These are phyloP conservation scores for Iris pallida DNA, from an alignment of 116 monocot species.

Conservation along the genomic window DNA sequence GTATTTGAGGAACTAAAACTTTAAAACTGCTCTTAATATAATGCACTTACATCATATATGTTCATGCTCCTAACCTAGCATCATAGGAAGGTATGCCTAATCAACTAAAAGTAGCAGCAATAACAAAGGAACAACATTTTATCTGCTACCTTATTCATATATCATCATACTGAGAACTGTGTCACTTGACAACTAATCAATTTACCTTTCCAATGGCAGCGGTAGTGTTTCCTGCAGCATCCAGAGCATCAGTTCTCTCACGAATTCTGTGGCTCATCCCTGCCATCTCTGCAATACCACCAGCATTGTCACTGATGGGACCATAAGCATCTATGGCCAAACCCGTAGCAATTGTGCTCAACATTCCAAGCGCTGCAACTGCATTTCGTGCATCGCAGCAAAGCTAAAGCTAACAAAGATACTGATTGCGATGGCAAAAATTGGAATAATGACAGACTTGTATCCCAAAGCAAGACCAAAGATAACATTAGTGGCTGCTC, in stretches of 20 bases:
- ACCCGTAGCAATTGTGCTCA: constrained; percentile 95
- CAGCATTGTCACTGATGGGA: constrained; percentile 97
- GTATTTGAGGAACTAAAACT: no score
- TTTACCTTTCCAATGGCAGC: constrained; percentile 99
- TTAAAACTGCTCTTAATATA: no score
- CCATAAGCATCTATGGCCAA: constrained; percentile 96
- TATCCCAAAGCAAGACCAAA: constrained; percentile 95
- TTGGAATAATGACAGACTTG: constrained; percentile 93
- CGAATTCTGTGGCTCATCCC: constrained; percentile 95
- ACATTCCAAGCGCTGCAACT: constrained; percentile 92
- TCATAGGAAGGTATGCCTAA: no score
- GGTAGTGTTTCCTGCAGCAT: no score
- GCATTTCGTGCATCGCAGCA: constrained; percentile 97
- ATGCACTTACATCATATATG: no score
- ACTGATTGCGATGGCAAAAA: constrained; percentile 87
- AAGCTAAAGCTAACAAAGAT: constrained; percentile 88
- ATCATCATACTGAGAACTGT: no score
- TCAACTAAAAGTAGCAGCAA: no score
- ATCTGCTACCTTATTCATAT: no score
- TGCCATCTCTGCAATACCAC: constrained; percentile 99
- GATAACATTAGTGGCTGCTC: constrained; percentile 90
- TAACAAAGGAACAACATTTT: no score
- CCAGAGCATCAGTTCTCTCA: constrained; percentile 89
- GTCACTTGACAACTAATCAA: no score
- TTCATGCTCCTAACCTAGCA: no score